These are phyloP conservation scores for Magnaporthiopsis incrustans DNA, from an alignment of 2,329 filamentous ascomycete species.

Conservation along the genomic window DNA sequence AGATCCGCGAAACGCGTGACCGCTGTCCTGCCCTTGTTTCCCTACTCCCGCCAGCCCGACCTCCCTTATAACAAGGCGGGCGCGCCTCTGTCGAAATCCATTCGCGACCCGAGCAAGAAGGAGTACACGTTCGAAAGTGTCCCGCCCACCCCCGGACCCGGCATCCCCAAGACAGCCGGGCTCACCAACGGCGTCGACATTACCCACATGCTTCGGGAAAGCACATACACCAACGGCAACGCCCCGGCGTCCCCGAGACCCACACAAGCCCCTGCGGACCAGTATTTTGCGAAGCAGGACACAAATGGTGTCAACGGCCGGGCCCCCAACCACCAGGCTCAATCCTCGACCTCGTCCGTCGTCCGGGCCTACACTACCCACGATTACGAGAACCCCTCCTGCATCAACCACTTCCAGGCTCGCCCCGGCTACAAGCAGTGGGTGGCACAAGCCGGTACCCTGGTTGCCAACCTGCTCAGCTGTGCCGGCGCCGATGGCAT, in stretches of 20 bases:
- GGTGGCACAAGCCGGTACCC: slow-evolving; percentile 93
- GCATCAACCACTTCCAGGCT: slow-evolving; percentile 56
- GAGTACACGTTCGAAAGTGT: slow-evolving; percentile 88
- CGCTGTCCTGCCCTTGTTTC: slow-evolving; percentile 89
- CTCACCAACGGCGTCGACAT: slow-evolving; percentile 64
- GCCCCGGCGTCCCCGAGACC: slow-evolving; percentile 23
- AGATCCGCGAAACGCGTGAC: slow-evolving; percentile 82
- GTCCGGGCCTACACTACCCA: slow-evolving; percentile 51
- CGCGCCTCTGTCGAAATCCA: slow-evolving; percentile 68
- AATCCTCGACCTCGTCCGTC: slow-evolving; percentile 27
- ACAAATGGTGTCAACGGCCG: slow-evolving; percentile 23
- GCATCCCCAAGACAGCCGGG: slow-evolving; percentile 57
- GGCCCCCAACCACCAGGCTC: slow-evolving; percentile 29
- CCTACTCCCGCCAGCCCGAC: slow-evolving; percentile 93
- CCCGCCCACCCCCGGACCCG: slow-evolving; percentile 74
- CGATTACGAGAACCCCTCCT: slow-evolving; percentile 53
- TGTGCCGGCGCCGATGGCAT: slow-evolving; percentile 95
- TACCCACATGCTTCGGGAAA: slow-evolving; percentile 64
- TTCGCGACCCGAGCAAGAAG: slow-evolving; percentile 26
- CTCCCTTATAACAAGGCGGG: slow-evolving; percentile 95
- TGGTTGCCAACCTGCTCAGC: slow-evolving; percentile 88
- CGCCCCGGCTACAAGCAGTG: slow-evolving; percentile 96
- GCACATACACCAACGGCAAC: slow-evolving; percentile 44
- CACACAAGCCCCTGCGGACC: slow-evolving; percentile 1
- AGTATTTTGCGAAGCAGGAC: slow-evolving; percentile 12